Evolutionary conservation across 148 eudicot species (phyloP).

Genomic region (Vaccinium vitisidaea): DNA sequence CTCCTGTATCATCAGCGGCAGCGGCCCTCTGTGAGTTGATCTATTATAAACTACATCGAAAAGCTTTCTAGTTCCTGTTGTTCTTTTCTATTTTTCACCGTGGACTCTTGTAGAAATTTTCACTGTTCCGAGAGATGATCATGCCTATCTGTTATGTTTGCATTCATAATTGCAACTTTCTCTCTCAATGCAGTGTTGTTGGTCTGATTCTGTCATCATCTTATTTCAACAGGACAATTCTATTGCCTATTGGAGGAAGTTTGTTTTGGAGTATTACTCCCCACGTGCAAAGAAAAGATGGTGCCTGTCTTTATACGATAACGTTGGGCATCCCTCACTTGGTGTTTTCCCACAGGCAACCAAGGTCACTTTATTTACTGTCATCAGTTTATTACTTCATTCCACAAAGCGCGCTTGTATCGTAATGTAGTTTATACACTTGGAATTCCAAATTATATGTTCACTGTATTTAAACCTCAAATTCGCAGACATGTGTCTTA

Average conservation of each 20-base stretch:
- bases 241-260: slow-evolving; percentile 91
- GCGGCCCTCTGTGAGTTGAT: slow-evolving; percentile 65
- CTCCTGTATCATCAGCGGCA: slow-evolving; percentile 87
- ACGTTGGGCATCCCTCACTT: slow-evolving; percentile 83
- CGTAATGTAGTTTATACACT: not conserved
- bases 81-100: not conserved
- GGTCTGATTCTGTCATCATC: slow-evolving; percentile 11
- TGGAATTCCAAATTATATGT: not conserved
- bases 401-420: not conserved
- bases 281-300: slow-evolving; percentile 98
- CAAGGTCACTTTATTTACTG: slow-evolving; percentile 44
- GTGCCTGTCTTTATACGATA: slow-evolving; percentile 86
- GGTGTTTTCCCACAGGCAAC: slow-evolving; percentile 89
- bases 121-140: not conserved
- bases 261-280: slow-evolving; percentile 85
- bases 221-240: slow-evolving; percentile 58
- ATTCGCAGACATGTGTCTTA: not conserved
- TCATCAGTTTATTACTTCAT: not conserved
- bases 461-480: not conserved
- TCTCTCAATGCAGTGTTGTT: not conserved
- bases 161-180: not conserved
- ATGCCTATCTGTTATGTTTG: not conserved
- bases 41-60: not conserved
- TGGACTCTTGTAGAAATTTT: not conserved
- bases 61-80: not conserved